Evolutionary conservation across 73 alveolate genomes (phyloP), one percentile per base, ranked within the genome.

Genomic region (Durusdinium trenchii): DNA sequence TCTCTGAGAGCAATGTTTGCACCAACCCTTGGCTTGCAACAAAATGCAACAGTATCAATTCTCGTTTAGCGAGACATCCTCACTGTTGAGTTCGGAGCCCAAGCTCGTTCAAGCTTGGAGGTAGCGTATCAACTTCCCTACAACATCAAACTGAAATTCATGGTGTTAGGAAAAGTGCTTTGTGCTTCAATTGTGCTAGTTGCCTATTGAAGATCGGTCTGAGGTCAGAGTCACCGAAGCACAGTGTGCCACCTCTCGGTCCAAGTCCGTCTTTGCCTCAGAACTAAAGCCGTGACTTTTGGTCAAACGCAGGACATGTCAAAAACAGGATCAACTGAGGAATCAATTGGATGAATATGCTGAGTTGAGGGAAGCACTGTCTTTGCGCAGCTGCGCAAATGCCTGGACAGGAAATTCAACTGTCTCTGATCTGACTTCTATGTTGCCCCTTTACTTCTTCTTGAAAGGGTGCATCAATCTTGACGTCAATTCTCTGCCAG

Each of bases 231-330:
- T 91, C 97, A 12, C 97, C 97, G 43, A 91, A 91, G 75, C 97
- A 91, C 60, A 91, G 43, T 52, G 97, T 91, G 76, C 97, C 97
- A 30, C 97, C 97, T 16, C 97, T 50, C n/a, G 97, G 97, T 40
- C 97, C 97, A 30, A 3, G 52, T 23, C 97, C 89, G n/a, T 91
- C 97, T 9, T 42, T 69, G 57, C 97, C 97, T 90, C 12, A 57
- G 40, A 23, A 30, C 42, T 9, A 43, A 23, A 32, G 14, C 5
- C 14, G 10, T 7, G 30, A 32, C 3, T 28, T 26, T 23, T 73
- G 85, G 40, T 73, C 54, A 35, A 36, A 7, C 30, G 32, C 36
- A 26, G 52, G 51, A 73, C 26, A 26, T 36, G 14, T 6, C 69
- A 35, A 47, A 16, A 26, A 2, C 52, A 20, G 54, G 85, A 4